These are phyloP conservation scores for Hymenotorrendiella dingleyae DNA, from an alignment of 2,329 filamentous ascomycete genomes.

Conservation along the genomic window DNA sequence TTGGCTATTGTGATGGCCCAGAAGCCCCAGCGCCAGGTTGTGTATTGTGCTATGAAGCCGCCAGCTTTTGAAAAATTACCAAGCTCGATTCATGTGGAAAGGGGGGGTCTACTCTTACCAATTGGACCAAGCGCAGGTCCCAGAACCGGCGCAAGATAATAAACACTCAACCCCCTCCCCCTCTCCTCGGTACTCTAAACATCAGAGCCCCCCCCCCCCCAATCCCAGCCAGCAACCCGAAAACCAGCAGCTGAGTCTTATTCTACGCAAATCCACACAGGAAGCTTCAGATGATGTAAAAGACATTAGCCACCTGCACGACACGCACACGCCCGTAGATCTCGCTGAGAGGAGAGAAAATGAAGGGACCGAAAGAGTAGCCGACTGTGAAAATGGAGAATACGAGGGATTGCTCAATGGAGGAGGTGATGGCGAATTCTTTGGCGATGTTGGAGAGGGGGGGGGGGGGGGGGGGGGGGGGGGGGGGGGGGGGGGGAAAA, in stretches of 20 bases:
- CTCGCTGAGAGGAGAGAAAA: neutral
- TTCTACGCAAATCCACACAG: neutral
- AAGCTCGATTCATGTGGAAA: neutral
- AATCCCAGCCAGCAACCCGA: neutral
- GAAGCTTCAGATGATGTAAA: neutral
- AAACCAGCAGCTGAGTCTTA: neutral
- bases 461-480: neutral
- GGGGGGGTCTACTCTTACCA: neutral
- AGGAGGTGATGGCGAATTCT: neutral
- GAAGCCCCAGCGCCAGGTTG: neutral
- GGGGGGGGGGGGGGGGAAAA: neutral
- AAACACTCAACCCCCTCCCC: neutral
- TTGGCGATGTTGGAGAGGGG: neutral
- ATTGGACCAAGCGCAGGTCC: neutral
- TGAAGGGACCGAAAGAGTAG: slow-evolving; percentile 35
- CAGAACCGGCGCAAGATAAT: neutral
- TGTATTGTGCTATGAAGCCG: neutral
- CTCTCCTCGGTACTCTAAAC: neutral
- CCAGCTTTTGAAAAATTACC: neutral
- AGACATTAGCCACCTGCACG: neutral
- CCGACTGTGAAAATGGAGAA: slow-evolving; percentile 31
- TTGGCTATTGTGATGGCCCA: neutral
- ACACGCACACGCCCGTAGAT: neutral
- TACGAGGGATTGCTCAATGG: neutral
- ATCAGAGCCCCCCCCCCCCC: neutral